Base-by-base conservation (phyloP, 129 eudicot species). In the Centaurea solstitialis region DNA sequence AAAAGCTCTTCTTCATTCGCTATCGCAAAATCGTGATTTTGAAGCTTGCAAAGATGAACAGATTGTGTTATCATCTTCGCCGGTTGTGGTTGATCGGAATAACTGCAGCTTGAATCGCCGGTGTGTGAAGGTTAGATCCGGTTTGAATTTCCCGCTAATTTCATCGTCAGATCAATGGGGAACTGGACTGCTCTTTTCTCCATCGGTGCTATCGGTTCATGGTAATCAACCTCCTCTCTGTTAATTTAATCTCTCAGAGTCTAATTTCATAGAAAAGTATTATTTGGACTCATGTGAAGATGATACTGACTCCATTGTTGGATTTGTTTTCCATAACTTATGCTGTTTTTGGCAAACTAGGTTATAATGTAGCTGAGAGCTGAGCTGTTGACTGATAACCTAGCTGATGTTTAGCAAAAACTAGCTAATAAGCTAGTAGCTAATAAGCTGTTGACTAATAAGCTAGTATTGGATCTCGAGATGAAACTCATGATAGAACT, bases 161-260 rank as follows among this genome's bases (percentile, higher is more conserved):
- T 91, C 96, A n/a, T 86, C 96, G 6, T 80, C 71, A 8, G 96
- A 91, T 78, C 89, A 88, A 18, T 91, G 93, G 96, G 96, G 96
- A 88, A 83, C 50, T 91, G 93, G 96, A 81, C 93, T 45, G 92
- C 91, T 68, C 91, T 91, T 67, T 88, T 88, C 50, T 82, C 95
- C 80, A 21, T 87, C 30, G 95, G 90, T 12, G 89, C 96, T 74
- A 82, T 91, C 13, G 96, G 96, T 81, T 73, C 80, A 70, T 91
- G 96, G 96, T 91, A 84, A 23, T 35, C 41, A 64, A 9, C 50
- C 12, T 17, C 50, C 12, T 17, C 17, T 20, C 41, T 41, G 18
- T 53, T 17, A 24, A 62, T 21, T 62, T 62, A 8, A 68, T 26
- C 20, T 66, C 71, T 2, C 30, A 23, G 71, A 67, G 18, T 28